These are phyloP conservation scores for Logfia minima DNA, from an alignment of 129 eudicot species.

Conservation along the genomic window DNA sequence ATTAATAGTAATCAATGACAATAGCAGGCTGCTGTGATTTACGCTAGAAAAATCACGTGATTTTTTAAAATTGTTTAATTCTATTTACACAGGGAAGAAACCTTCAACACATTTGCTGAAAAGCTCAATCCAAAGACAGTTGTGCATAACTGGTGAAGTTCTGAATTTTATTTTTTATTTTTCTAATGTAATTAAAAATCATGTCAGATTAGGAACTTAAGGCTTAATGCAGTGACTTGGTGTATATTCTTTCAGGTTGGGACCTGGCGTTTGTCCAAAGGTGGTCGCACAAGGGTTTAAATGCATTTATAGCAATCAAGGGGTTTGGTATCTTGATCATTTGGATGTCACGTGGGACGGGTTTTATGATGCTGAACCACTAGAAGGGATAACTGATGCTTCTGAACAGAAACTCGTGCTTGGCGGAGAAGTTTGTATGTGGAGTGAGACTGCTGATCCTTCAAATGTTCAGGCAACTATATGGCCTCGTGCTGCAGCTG, in stretches of 20 bases:
- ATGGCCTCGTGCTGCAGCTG: constrained; percentile 99
- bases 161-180: neutral
- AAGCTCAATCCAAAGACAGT: constrained; percentile 80
- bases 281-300: constrained; percentile 82
- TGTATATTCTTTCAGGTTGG: constrained; percentile 63
- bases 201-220: neutral
- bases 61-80: neutral
- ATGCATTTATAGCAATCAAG: constrained; percentile 92
- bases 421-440: constrained; percentile 97
- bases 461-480: constrained; percentile 88
- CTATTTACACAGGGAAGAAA: constrained; percentile 75
- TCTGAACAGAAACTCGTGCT: constrained; percentile 62
- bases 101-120: constrained; percentile 62
- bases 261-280: constrained; percentile 80
- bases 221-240: constrained; percentile 30
- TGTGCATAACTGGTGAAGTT: constrained; percentile 89
- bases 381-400: constrained; percentile 67
- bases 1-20: neutral
- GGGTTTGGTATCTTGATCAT: constrained; percentile 92
- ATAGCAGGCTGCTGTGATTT: neutral
- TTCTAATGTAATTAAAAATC: neutral
- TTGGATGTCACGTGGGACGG: constrained; percentile 79
- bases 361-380: constrained; percentile 75
- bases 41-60: neutral
- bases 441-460: constrained; percentile 93